Evolutionary conservation across 345 rosid genomes (phyloP), one percentile per base, ranked within the genome.

Genomic region (Erysimum cheiranthoides): DNA sequence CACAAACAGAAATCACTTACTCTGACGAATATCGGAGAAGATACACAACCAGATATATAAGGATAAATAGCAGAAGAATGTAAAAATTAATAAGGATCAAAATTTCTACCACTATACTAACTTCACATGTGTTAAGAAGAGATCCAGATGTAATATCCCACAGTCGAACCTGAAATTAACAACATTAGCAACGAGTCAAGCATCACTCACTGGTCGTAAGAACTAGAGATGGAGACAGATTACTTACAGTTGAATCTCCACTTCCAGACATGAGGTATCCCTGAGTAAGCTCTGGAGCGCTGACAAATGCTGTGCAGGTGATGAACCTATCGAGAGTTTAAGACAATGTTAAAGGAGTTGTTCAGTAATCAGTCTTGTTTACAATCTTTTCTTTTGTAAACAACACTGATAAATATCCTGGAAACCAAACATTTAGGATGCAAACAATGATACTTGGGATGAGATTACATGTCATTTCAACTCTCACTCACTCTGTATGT

Each of bases 191-290:
- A 51, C 40, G 50, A 21, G 32, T 54, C 28, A 36, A 62, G 42
- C 45, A 62, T 56, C 4, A 57, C 28, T 17, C 17, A 18, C 10
- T 32, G 39, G 46, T 56, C 2, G 10, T 17, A 46, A 61, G 74
- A 62, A 62, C 35, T 58, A 70, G 49, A 56, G 25, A 59, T 12
- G 40, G 52, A 46, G 18, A 58, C 27, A 21, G 45, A 74, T 43
- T 42, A 76, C 91, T 88, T 80, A 92, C 98, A 0, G 93, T 88
- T 71, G 96, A 90, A 86, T 95, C 98, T 52, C 98, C 97, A 66
- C 99, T 86, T 73, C 98, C 98, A 61, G 99, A 92, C 74, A 92
- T 83, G 76, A 95, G 99, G 71, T 84, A 82, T 53, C 87, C 93
- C 36, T 84, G 86, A 25, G 86, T 79, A 68, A 63, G 75, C 73